Evolutionary conservation across 768 basidiomycete genomes (phyloP).

Genomic region (Tulasnella sp.): DNA sequence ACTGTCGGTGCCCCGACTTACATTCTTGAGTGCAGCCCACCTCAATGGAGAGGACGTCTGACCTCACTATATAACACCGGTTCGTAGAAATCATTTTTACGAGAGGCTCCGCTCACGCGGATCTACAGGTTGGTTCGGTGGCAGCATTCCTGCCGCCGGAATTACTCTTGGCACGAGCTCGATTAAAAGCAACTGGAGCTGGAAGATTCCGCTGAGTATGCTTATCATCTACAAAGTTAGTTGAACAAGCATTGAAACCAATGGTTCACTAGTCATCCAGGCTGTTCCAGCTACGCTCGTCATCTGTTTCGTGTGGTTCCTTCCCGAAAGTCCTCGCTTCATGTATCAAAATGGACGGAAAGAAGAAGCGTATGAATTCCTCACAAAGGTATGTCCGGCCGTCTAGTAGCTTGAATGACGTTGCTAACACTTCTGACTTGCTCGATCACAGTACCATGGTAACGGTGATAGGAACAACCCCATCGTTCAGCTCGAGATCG

Average conservation of each 20-base stretch:
- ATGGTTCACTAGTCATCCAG: conserved; percentile 15
- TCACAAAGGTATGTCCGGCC: conserved; percentile 12
- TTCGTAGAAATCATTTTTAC: not conserved
- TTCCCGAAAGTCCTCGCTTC: conserved; percentile 17
- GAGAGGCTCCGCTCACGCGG: not conserved
- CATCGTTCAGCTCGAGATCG: conserved; percentile 19
- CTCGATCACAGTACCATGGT: conserved; percentile 15
- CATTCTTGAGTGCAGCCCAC: conserved; percentile 24
- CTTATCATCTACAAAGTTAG: not conserved
- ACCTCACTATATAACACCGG: conserved; percentile 12
- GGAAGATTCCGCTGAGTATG: conserved; percentile 10
- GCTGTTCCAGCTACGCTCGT: not conserved
- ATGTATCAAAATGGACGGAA: conserved; percentile 17
- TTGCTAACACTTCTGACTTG: not conserved
- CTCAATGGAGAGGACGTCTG: conserved; percentile 13
- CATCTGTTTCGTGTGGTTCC: not conserved
- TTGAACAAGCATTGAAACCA: too few species aligned
- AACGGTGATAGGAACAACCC: conserved; percentile 17
- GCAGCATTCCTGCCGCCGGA: conserved; percentile 13
- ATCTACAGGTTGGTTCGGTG: conserved; percentile 8
- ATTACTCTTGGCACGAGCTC: conserved; percentile 3
- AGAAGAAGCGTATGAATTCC: conserved; percentile 19
- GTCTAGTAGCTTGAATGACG: not conserved
- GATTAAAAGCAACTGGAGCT: conserved; percentile 13
- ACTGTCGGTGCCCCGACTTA: conserved; percentile 24